phyloP scores from a whole-genome alignment of 108 stramenopile species.

The Licmophora abbreviata region DNA sequence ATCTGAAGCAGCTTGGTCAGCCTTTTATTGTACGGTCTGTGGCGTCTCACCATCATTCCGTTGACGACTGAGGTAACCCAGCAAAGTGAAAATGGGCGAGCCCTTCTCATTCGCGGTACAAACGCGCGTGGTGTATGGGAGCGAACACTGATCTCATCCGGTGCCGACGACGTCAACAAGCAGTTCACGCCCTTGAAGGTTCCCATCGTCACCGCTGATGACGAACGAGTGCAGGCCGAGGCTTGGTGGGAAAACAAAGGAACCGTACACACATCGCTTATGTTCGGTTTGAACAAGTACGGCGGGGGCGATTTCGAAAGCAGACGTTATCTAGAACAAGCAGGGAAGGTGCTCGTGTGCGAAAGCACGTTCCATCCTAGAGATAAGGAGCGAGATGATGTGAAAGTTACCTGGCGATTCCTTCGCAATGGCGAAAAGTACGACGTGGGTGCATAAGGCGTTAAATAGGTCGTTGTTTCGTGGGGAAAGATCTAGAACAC shows the following conservation, averaged over 20 bases:
- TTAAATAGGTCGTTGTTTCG: too few relatives aligned
- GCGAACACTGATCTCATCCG: conserved; percentile 54
- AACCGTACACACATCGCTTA: conserved; percentile 56
- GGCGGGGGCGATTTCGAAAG: conserved; percentile 72
- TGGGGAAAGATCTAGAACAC: too few relatives aligned
- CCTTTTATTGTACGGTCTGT: conserved; percentile 64
- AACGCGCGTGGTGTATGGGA: conserved; percentile 79
- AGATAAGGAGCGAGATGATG: conserved; percentile 29
- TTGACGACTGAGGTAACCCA: conserved; percentile 59
- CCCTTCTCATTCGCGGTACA: conserved; percentile 43
- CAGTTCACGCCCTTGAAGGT: conserved; percentile 11
- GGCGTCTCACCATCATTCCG: conserved; percentile 50
- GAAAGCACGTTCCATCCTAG: conserved; percentile 65
- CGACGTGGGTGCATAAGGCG: too few relatives aligned
- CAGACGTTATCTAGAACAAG: conserved; percentile 48
- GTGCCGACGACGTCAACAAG: conserved; percentile 21
- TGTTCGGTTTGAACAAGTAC: conserved; percentile 59
- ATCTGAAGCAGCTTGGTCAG: conserved; percentile 64
- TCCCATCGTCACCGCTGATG: conserved; percentile 48
- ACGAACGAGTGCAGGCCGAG: conserved; percentile 54
- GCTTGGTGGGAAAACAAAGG: conserved; percentile 75
- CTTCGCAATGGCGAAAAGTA: conserved; percentile 4
- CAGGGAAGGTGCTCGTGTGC: conserved; percentile 46
- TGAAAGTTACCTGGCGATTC: conserved; percentile 55
- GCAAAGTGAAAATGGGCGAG: conserved; percentile 50